Conservation (phyloP, 2,329 filamentous ascomycete species). For the Colletotrichum tropicicola region DNA sequence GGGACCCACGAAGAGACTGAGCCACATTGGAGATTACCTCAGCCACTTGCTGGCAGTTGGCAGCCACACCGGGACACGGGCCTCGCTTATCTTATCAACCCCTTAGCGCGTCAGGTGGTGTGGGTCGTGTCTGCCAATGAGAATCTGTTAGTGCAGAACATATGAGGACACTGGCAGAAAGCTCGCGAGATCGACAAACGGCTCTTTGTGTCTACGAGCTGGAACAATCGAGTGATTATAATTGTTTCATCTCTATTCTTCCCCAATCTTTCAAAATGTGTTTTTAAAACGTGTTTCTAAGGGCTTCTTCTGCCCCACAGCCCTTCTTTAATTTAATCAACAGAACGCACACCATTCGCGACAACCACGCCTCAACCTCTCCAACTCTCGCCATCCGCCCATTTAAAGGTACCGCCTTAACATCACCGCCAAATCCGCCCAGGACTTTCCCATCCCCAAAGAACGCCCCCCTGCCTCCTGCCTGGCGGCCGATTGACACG, state of each 20-base stretch:
- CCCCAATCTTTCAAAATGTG: too few species aligned
- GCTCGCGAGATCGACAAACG: neutral
- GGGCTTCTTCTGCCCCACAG: too few species aligned
- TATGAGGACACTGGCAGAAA: neutral
- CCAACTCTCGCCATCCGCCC: too few species aligned
- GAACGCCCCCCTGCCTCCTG: neutral
- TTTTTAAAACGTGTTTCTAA: too few species aligned
- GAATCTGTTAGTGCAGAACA: slow-evolving; percentile 10
- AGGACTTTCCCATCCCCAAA: slow-evolving; percentile 7
- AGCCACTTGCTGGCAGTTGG: neutral
- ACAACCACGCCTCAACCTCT: too few species aligned
- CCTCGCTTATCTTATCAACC: slow-evolving; percentile 9
- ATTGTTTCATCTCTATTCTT: neutral
- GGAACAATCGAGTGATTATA: neutral
- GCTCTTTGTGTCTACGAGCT: neutral
- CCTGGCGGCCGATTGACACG: too few species aligned
- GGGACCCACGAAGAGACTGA: neutral
- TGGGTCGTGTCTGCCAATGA: neutral
- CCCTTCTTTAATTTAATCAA: neutral
- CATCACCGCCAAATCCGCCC: neutral
- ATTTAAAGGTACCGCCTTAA: neutral
- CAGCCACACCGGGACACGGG: neutral
- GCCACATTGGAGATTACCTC: neutral
- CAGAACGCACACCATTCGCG: too few species aligned
- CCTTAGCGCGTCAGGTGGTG: neutral